These are phyloP conservation scores for Ophiostoma sp. DNA, from an alignment of 2,329 filamentous ascomycete genomes.

Conservation along the genomic window DNA sequence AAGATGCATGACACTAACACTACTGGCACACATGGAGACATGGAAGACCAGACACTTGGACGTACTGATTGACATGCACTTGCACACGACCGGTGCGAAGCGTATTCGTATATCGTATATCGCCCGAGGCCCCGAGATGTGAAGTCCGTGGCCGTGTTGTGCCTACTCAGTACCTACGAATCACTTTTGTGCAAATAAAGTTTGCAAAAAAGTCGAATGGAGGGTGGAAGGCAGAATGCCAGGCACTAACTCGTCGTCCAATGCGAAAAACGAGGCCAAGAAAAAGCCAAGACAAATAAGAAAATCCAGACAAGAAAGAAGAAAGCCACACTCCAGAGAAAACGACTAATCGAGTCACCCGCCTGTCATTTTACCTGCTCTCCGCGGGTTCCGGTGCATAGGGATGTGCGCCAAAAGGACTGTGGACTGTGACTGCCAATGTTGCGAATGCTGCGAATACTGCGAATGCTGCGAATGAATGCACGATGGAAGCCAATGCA, in stretches of 20 bases:
- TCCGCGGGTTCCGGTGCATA: constrained; percentile 4
- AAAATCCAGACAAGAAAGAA: background rate
- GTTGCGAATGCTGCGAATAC: too few relatives aligned
- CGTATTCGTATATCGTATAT: constrained; percentile 1
- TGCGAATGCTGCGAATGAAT: background rate
- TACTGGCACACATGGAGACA: background rate
- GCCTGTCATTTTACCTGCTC: background rate
- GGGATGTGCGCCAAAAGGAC: background rate
- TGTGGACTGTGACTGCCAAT: too few relatives aligned
- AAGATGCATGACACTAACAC: background rate
- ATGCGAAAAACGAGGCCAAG: background rate
- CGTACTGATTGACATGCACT: background rate
- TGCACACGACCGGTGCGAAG: background rate
- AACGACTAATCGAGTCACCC: constrained; percentile 7
- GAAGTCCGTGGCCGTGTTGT: background rate
- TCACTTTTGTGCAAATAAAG: background rate
- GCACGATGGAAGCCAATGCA: background rate
- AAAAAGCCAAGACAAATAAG: background rate
- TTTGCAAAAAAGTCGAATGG: background rate
- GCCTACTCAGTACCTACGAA: background rate
- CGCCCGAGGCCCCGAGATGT: background rate
- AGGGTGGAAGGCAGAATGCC: background rate
- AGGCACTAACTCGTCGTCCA: background rate
- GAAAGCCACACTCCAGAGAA: background rate
- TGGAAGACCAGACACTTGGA: background rate